These are phyloP conservation scores for Ustilago esculenta DNA, from an alignment of 1,284 basidiomycete genomes.

Conservation along the genomic window DNA sequence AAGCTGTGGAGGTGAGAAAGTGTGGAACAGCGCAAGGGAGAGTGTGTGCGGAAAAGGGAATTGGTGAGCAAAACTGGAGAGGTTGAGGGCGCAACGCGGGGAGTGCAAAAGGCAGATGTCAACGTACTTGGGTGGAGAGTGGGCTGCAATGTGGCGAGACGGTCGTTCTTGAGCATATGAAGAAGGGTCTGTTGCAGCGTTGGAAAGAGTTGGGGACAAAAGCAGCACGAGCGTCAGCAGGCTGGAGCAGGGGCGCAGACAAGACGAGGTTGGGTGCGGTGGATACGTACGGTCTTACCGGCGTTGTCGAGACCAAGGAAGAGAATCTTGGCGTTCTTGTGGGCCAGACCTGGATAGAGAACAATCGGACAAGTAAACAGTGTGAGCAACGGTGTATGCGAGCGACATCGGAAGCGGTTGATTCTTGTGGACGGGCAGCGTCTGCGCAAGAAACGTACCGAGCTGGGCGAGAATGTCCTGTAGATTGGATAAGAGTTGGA, in stretches of 20 bases:
- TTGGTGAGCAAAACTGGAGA: neutral
- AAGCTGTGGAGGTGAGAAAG: constrained; percentile 73
- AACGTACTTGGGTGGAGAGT: constrained; percentile 95
- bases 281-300: constrained; percentile 87
- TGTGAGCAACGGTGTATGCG: too few relatives aligned
- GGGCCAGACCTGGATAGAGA: constrained; percentile 76
- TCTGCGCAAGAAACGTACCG: constrained; percentile 57
- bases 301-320: constrained; percentile 98
- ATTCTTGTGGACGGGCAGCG: too few relatives aligned
- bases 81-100: neutral
- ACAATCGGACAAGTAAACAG: too few relatives aligned
- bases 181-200: constrained; percentile 81
- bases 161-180: constrained; percentile 99
- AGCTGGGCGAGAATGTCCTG: constrained; percentile 66
- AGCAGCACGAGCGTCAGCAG: neutral
- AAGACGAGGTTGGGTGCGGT: neutral
- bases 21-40: too few relatives aligned
- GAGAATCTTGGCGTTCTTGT: constrained; percentile 99
- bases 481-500: too few relatives aligned
- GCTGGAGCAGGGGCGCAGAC: neutral
- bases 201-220: too few relatives aligned
- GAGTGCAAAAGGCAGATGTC: constrained; percentile 13
- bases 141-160: constrained; percentile 95
- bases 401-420: too few relatives aligned
- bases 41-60: neutral